phyloP scores from a whole-genome alignment of 1,139 yeast genomes.

The Sugiyamaella grinbergsii region DNA sequence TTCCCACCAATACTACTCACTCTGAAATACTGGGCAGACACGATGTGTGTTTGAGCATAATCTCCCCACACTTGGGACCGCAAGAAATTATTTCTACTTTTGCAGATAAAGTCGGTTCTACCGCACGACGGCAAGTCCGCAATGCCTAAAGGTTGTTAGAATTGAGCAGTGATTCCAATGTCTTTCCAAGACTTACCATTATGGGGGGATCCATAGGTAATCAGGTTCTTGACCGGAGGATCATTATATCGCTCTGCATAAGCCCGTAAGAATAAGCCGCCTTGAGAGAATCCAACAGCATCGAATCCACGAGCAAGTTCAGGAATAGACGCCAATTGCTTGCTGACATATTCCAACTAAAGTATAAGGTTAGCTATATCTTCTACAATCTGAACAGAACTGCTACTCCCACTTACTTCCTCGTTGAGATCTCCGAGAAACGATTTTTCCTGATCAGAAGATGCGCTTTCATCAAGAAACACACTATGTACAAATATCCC shows the following conservation, averaged over 20 bases:
- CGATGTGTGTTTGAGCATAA: conserved; percentile 56
- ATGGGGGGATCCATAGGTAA: conserved; percentile 84
- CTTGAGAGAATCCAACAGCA: conserved; percentile 81
- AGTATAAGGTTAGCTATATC: conserved; percentile 40
- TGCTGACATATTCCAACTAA: conserved; percentile 46
- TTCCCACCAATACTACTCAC: conserved; percentile 23
- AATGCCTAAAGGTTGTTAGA: conserved; percentile 40
- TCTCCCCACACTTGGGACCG: conserved; percentile 64
- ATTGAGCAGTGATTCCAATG: neutral
- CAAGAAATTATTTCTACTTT: conserved; percentile 55
- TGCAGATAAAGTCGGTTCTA: conserved; percentile 62
- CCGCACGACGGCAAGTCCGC: conserved; percentile 67
- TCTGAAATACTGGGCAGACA: conserved; percentile 79
- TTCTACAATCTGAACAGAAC: neutral
- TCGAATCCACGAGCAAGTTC: conserved; percentile 61
- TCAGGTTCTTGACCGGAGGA: conserved; percentile 54
- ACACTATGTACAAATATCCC: conserved; percentile 57
- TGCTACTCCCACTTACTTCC: conserved; percentile 42
- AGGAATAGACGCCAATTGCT: conserved; percentile 46
- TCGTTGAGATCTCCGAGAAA: conserved; percentile 62
- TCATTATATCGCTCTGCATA: conserved; percentile 58
- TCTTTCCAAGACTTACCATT: conserved; percentile 52
- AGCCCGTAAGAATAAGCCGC: conserved; percentile 72
- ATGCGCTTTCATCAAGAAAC: conserved; percentile 52
- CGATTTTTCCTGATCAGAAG: conserved; percentile 56